Evolutionary conservation across 2,329 filamentous ascomycete species (phyloP).

Genomic region (Ophiostoma novo-ulmi): DNA sequence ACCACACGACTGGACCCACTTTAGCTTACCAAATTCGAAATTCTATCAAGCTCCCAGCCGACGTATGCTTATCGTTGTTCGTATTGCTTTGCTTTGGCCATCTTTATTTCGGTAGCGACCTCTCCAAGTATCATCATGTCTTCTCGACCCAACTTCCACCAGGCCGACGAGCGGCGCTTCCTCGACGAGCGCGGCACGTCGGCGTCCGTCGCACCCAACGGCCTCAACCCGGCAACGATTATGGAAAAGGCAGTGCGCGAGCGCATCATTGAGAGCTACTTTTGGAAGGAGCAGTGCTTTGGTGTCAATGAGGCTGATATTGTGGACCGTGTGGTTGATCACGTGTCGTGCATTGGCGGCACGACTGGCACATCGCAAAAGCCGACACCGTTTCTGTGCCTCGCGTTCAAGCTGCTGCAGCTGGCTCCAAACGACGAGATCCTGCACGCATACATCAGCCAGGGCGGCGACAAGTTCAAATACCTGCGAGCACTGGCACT

Average conservation of each 20-base stretch:
- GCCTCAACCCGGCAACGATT: conserved; percentile 89
- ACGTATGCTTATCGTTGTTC: neutral
- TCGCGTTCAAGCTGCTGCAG: conserved; percentile 91
- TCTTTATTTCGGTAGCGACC: no score
- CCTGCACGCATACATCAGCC: conserved; percentile 71
- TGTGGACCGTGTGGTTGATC: conserved; percentile 81
- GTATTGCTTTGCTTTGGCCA: no score
- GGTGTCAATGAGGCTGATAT: conserved; percentile 79
- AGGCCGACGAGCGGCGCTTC: conserved; percentile 74
- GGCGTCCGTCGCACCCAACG: conserved; percentile 71
- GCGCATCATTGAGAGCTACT: conserved; percentile 90
- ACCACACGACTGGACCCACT: neutral
- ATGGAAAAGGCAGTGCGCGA: conserved; percentile 95
- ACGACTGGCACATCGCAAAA: conserved; percentile 80
- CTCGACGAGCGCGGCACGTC: conserved; percentile 86
- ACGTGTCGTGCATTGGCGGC: conserved; percentile 77
- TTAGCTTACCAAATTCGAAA: conserved; percentile 17
- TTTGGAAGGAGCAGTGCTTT: conserved; percentile 99
- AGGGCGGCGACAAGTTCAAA: conserved; percentile 70
- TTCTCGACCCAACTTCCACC: conserved; percentile 42
- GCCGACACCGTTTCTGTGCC: conserved; percentile 86
- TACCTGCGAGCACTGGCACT: conserved; percentile 85
- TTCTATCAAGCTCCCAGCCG: neutral
- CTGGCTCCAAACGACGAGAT: conserved; percentile 75
- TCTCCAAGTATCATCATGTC: conserved; percentile 1